Base-by-base conservation (phyloP, 768 basidiomycete genomes). In the Hebeloma cylindrosporum region DNA sequence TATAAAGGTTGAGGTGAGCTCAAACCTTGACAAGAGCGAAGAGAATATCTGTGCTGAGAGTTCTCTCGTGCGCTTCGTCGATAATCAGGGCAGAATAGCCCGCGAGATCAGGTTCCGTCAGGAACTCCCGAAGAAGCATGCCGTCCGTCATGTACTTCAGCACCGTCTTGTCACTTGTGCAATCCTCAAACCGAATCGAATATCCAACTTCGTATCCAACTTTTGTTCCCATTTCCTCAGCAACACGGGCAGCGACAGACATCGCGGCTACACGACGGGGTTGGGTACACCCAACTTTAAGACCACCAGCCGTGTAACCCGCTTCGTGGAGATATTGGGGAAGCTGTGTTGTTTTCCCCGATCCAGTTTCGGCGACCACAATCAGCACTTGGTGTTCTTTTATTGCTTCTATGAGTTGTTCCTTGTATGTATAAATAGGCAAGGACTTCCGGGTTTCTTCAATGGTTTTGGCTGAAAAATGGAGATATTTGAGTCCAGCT, bases 131-230 rank as follows among this genome's bases (percentile, higher is more conserved):
- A 33, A 98, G 70, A 20, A 99, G 75, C 96, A 99, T 98, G 25
- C 96, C 96, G 60, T 99, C 96, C 32, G 96, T 99, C 96, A 99
- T 96, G 68, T 99, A 99, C 68, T 99, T 98, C 60, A 99, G 74
- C 32, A 94, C 87, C 3, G 96, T 99, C 73, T 96, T 97, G 74
- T 98, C 93, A 71, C 92, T 96, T 14, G 96, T 99, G 65, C 93
- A 96, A 66, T 99, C 96, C 68, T 99, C 96, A 69, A 99, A 99
- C 23, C 96, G 91, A 56, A 99, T 99, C 25, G 94, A 95, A 66
- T 99, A 99, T n/a, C 96, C 96, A 38, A 99, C 96, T 69, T 98
- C 95, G 56, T 94, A 90, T 7, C 96, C 96, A 29, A 99, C 85
- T 65, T 97, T 88, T 3, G 85, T 88, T 6, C 94, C 96, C 86